Evolutionary conservation across 176 grass and related monocot species (phyloP).

Genomic region (Chrysopogon serrulatus): DNA sequence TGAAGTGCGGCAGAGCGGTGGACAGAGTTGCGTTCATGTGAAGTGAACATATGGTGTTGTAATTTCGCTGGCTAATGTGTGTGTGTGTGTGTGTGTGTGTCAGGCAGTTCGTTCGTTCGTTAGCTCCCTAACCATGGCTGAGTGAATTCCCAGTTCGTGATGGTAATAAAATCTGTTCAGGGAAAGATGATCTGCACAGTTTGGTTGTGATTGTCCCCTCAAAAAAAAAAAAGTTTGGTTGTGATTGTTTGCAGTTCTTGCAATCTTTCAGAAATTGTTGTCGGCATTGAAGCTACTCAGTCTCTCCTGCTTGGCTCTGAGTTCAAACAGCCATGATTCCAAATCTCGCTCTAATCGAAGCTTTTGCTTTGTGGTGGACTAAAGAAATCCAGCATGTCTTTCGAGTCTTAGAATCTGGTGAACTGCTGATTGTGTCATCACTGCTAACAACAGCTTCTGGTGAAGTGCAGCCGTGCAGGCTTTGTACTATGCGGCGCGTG

Average conservation of each 20-base stretch:
- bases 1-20: conserved; percentile 34
- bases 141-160: background rate
- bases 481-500: too few relatives aligned
- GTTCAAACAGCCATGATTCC: background rate
- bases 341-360: background rate
- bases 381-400: background rate
- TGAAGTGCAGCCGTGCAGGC: background rate
- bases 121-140: conserved; percentile 22
- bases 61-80: conserved; percentile 26
- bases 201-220: background rate
- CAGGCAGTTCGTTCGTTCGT: conserved; percentile 4
- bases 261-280: background rate
- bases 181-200: background rate
- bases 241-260: background rate
- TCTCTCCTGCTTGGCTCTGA: background rate
- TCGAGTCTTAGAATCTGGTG: background rate
- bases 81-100: conserved; percentile 14
- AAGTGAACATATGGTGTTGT: conserved; percentile 31
- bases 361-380: background rate
- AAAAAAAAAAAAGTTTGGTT: too few relatives aligned
- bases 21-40: conserved; percentile 5
- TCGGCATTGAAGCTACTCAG: background rate
- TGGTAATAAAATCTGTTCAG: conserved; percentile 32
- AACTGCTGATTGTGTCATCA: background rate
- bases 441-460: background rate